A percentile compares a stretch with the other conserved stretches of the same genome.
phyloP scores from a whole-genome alignment of 495 filamentous ascomycete species.

The Neurospora terricola region DNA sequence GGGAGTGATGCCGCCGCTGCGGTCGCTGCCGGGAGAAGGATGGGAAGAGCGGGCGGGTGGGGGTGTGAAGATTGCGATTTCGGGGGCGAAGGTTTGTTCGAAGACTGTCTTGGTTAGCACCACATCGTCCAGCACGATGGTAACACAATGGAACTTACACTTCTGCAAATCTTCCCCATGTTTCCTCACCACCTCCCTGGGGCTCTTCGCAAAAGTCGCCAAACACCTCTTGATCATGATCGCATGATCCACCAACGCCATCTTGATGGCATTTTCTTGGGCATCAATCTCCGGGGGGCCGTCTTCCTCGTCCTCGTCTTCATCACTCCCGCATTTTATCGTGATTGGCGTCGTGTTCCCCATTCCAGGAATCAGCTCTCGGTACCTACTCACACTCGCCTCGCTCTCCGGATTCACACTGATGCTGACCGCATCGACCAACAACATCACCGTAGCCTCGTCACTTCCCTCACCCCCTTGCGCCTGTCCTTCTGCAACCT shows the following conservation, averaged over 20 bases:
- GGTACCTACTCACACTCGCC: slow-evolving; percentile 64
- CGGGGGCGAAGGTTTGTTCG: slow-evolving; percentile 51
- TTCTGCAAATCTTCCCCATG: slow-evolving; percentile 35
- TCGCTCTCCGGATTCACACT: slow-evolving; percentile 60
- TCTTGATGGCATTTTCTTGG: slow-evolving; percentile 73
- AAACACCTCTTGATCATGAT: slow-evolving; percentile 77
- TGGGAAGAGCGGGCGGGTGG: slow-evolving; percentile 20
- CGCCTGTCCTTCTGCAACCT: slow-evolving; percentile 61
- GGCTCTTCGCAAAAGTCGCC: slow-evolving; percentile 53
- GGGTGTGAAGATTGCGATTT: slow-evolving; percentile 47
- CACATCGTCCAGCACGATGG: slow-evolving; percentile 1
- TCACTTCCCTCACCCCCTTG: slow-evolving; percentile 20
- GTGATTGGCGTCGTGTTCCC: slow-evolving; percentile 34
- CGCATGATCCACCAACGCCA: slow-evolving; percentile 82
- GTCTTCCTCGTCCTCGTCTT: slow-evolving; percentile 36
- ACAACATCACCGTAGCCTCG: slow-evolving; percentile 42
- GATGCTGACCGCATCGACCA: slow-evolving; percentile 64
- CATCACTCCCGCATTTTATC: slow-evolving; percentile 26
- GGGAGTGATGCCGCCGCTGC: slow-evolving; percentile 9
- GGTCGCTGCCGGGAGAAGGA: neutral
- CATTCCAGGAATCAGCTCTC: slow-evolving; percentile 52
- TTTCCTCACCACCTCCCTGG: slow-evolving; percentile 34
- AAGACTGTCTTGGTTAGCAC: slow-evolving; percentile 33
- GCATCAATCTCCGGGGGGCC: slow-evolving; percentile 46
- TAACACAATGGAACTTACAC: slow-evolving; percentile 37